These are phyloP conservation scores for Pyrenophora graminea DNA, from an alignment of 2,329 filamentous ascomycete species.

Conservation along the genomic window DNA sequence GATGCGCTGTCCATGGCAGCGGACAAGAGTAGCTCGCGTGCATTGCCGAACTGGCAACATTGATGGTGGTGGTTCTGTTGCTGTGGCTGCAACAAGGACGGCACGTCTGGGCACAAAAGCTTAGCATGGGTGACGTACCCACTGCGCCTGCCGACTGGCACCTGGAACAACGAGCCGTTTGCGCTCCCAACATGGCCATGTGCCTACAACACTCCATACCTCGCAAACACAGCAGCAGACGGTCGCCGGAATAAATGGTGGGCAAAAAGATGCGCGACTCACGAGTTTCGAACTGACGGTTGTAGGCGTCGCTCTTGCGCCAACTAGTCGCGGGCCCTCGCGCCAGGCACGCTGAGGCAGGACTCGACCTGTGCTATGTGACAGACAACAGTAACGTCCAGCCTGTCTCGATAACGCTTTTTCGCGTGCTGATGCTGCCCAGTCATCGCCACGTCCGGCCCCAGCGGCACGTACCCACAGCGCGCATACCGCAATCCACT, in stretches of 20 bases:
- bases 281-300: neutral
- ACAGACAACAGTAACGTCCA: slow-evolving; percentile 67
- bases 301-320: slow-evolving; percentile 65
- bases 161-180: neutral
- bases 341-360: slow-evolving; percentile 80
- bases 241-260: slow-evolving; percentile 6
- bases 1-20: too few relatives aligned
- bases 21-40: too few relatives aligned
- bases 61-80: too few relatives aligned
- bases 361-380: slow-evolving; percentile 93
- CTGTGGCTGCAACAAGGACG: too few relatives aligned
- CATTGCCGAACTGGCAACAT: too few relatives aligned
- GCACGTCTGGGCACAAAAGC: too few relatives aligned
- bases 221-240: neutral
- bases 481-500: slow-evolving; percentile 93
- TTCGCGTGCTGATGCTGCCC: slow-evolving; percentile 44
- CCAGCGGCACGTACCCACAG: slow-evolving; percentile 85
- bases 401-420: neutral
- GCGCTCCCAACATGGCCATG: slow-evolving; percentile 6
- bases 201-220: slow-evolving; percentile 1
- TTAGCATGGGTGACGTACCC: slow-evolving; percentile 11
- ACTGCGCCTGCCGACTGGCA: slow-evolving; percentile 7
- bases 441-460: slow-evolving; percentile 79
- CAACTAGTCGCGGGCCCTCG: slow-evolving; percentile 91
- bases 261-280: neutral